phyloP scores from a whole-genome alignment of 2,329 filamentous ascomycete genomes.

The Myriangium duriaei region DNA sequence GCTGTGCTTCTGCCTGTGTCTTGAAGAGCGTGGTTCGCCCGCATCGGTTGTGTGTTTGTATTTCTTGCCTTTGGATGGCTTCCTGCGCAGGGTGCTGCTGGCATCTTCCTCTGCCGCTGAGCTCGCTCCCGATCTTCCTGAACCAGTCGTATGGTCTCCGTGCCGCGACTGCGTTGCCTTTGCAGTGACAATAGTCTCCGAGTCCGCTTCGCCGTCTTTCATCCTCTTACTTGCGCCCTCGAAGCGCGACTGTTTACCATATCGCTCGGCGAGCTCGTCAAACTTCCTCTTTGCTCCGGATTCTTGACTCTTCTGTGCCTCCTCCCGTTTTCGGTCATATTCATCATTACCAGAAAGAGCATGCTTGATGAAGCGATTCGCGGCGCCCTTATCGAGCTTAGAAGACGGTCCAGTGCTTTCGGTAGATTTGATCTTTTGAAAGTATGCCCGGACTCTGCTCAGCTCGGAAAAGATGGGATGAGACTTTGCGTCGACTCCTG shows the following conservation, averaged over 20 bases:
- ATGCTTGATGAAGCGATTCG: slow-evolving; percentile 68
- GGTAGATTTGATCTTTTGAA: slow-evolving; percentile 72
- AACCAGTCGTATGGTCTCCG: too few relatives aligned
- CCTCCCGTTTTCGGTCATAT: slow-evolving; percentile 29
- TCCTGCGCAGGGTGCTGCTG: neutral
- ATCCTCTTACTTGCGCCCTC: slow-evolving; percentile 23
- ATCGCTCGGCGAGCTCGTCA: slow-evolving; percentile 19
- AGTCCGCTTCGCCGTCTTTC: slow-evolving; percentile 16
- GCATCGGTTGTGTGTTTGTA: neutral
- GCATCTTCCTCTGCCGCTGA: slow-evolving; percentile 5
- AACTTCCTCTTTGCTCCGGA: slow-evolving; percentile 25
- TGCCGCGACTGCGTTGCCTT: too few relatives aligned
- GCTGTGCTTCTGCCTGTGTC: slow-evolving; percentile 2
- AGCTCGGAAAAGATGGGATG: slow-evolving; percentile 81
- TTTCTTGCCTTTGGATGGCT: too few relatives aligned
- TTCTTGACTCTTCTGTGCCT: slow-evolving; percentile 24
- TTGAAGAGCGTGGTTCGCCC: neutral
- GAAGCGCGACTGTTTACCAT: slow-evolving; percentile 23
- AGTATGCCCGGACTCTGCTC: slow-evolving; percentile 77
- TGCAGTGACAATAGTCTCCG: too few relatives aligned
- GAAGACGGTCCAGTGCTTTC: slow-evolving; percentile 54
- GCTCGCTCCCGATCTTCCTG: too few relatives aligned
- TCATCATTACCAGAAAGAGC: slow-evolving; percentile 48
- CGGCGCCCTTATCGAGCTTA: slow-evolving; percentile 60
- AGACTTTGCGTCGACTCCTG: slow-evolving; percentile 67